Conservation (phyloP, 345 rosid species). For the Lagerstroemia speciosa region DNA sequence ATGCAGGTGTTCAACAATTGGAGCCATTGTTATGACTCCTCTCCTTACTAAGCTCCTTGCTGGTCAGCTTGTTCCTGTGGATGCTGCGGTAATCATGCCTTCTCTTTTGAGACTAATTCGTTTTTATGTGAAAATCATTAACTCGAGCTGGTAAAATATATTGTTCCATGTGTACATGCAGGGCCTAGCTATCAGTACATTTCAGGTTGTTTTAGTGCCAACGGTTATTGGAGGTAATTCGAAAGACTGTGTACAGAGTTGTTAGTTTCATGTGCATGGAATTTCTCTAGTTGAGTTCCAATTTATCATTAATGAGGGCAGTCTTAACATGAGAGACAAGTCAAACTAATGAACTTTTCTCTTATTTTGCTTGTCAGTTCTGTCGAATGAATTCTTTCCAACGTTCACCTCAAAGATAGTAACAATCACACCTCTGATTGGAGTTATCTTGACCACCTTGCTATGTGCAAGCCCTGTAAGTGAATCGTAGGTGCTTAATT, state of each 20-base stretch:
- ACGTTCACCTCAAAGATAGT: conserved; percentile 74
- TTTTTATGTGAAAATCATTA: background rate
- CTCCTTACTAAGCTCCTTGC: conserved; percentile 98
- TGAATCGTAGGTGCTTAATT: background rate
- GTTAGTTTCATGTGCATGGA: background rate
- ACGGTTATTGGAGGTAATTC: conserved; percentile 69
- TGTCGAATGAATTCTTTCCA: conserved; percentile 87
- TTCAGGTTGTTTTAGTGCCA: conserved; percentile 92
- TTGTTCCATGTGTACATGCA: conserved; percentile 22
- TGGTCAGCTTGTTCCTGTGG: conserved; percentile 98
- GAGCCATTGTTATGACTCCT: conserved; percentile 97
- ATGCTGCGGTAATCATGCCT: conserved; percentile 66
- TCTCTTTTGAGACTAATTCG: background rate
- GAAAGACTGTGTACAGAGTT: background rate
- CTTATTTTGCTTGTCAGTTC: conserved; percentile 40
- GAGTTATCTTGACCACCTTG: conserved; percentile 85
- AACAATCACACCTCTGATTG: conserved; percentile 77
- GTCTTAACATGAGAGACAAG: background rate
- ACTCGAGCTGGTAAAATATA: background rate
- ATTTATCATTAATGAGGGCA: background rate
- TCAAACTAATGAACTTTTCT: background rate
- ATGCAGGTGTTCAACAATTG: conserved; percentile 86
- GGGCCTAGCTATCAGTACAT: conserved; percentile 94
- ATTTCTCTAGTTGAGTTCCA: background rate
- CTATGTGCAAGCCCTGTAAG: conserved; percentile 98